Conservation (phyloP, 371 early-diverging fungal species). For the Saksenaea vasiformis region DNA sequence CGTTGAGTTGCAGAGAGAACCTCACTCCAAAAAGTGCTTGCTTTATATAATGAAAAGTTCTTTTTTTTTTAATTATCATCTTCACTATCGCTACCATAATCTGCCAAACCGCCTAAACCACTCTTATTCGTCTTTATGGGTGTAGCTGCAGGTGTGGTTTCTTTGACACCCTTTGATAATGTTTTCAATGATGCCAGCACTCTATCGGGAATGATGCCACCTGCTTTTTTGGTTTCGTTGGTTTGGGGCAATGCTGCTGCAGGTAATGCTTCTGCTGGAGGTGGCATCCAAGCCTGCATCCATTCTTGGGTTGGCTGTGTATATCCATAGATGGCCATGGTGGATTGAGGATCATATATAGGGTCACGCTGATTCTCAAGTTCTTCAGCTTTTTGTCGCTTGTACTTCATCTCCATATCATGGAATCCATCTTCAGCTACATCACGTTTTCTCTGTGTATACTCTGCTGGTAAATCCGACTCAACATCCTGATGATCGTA, state of each 20-base stretch:
- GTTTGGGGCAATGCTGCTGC: slow-evolving; percentile 6
- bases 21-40: too few relatives aligned
- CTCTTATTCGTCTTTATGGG: neutral
- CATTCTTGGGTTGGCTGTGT: neutral
- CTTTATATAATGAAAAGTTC: neutral
- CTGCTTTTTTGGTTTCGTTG: slow-evolving; percentile 16
- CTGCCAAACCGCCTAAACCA: slow-evolving; percentile 33
- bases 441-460: slow-evolving; percentile 35
- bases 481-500: slow-evolving; percentile 53
- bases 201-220: slow-evolving; percentile 42
- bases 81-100: slow-evolving; percentile 53
- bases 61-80: slow-evolving; percentile 3
- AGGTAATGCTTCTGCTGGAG: slow-evolving; percentile 15
- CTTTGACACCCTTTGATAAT: slow-evolving; percentile 17
- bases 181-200: slow-evolving; percentile 34
- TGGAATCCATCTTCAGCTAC: slow-evolving; percentile 41
- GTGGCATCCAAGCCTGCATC: slow-evolving; percentile 4
- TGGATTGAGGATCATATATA: slow-evolving; percentile 21
- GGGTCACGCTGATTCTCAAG: slow-evolving; percentile 10
- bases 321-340: slow-evolving; percentile 30
- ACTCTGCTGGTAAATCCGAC: slow-evolving; percentile 66
- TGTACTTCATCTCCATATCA: slow-evolving; percentile 36
- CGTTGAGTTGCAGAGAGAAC: too few relatives aligned
- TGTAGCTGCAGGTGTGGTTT: slow-evolving; percentile 3
- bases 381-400: slow-evolving; percentile 42